Percentiles rank a stretch among this genome's conserved stretches.
Conservation (phyloP, 192 early-diverging fungal species). For the Spizellomyces punctatus region DNA sequence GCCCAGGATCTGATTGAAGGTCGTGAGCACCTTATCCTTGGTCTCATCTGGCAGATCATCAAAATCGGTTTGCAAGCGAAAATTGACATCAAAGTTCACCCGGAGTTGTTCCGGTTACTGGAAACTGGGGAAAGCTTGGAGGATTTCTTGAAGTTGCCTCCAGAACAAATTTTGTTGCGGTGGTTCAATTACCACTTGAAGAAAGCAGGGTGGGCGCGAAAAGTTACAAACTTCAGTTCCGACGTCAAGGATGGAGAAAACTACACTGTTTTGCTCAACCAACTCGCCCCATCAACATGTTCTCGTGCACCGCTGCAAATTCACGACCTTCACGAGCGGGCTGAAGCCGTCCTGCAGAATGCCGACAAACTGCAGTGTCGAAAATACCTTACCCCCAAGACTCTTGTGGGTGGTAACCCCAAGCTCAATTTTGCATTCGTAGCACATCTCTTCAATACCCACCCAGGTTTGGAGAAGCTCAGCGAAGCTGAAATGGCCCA, state of each 20-base stretch:
- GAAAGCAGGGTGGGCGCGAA: conserved; percentile 82
- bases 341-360: conserved; percentile 86
- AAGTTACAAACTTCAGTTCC: conserved; percentile 85
- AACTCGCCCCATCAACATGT: conserved; percentile 84
- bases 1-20: conserved; percentile 95
- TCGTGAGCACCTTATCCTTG: conserved; percentile 94
- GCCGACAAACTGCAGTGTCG: conserved; percentile 92
- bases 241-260: conserved; percentile 96
- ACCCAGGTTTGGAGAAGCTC: conserved; percentile 91
- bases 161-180: conserved; percentile 94
- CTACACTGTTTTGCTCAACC: conserved; percentile 92
- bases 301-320: conserved; percentile 79
- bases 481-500: conserved; percentile 87
- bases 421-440: conserved; percentile 99
- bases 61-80: conserved; percentile 95
- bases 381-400: conserved; percentile 92
- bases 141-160: conserved; percentile 90
- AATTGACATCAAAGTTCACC: conserved; percentile 98
- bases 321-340: conserved; percentile 75
- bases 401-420: conserved; percentile 91
- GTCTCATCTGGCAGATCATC: conserved; percentile 99
- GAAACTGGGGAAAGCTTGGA: conserved; percentile 93
- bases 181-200: conserved; percentile 99
- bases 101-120: conserved; percentile 94
- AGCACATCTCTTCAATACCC: conserved; percentile 96